A percentile compares a stretch with the other conserved stretches of the same genome.
phyloP scores from a whole-genome alignment of 2,329 filamentous ascomycete genomes.

The Bipolaris zeicola region DNA sequence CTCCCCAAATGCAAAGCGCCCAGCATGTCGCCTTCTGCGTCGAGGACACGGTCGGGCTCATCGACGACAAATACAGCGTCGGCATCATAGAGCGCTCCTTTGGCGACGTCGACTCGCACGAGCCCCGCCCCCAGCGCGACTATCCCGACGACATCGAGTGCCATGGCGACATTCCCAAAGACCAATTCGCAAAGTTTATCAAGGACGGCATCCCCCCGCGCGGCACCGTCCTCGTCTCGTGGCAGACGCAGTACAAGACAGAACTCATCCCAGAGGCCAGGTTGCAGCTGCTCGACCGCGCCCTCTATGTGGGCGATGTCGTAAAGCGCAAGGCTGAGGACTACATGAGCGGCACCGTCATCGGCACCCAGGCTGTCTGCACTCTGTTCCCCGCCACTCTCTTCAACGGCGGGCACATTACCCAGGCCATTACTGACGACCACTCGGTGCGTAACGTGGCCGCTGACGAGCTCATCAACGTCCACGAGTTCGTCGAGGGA shows the following conservation, averaged over 20 bases:
- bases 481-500: slow-evolving; percentile 55
- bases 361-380: slow-evolving; percentile 55
- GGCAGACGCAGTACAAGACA: slow-evolving; percentile 51
- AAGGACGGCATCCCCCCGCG: slow-evolving; percentile 56
- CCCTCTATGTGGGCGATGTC: slow-evolving; percentile 60
- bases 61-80: slow-evolving; percentile 46
- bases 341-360: slow-evolving; percentile 60
- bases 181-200: slow-evolving; percentile 49
- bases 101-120: slow-evolving; percentile 54
- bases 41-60: slow-evolving; percentile 52
- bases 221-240: slow-evolving; percentile 58
- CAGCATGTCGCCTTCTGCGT: slow-evolving; percentile 42
- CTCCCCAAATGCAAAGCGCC: slow-evolving; percentile 15
- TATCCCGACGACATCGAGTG: slow-evolving; percentile 47
- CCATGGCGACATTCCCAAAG: slow-evolving; percentile 38
- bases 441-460: slow-evolving; percentile 50
- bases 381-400: slow-evolving; percentile 48
- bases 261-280: slow-evolving; percentile 51
- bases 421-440: slow-evolving; percentile 34
- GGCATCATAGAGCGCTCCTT: slow-evolving; percentile 54
- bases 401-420: slow-evolving; percentile 33
- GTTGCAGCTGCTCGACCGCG: slow-evolving; percentile 60
- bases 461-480: slow-evolving; percentile 53
- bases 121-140: slow-evolving; percentile 51
- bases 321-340: slow-evolving; percentile 58